Conservation (phyloP, 1,284 basidiomycete genomes). For the Sporisorium graminicola region DNA sequence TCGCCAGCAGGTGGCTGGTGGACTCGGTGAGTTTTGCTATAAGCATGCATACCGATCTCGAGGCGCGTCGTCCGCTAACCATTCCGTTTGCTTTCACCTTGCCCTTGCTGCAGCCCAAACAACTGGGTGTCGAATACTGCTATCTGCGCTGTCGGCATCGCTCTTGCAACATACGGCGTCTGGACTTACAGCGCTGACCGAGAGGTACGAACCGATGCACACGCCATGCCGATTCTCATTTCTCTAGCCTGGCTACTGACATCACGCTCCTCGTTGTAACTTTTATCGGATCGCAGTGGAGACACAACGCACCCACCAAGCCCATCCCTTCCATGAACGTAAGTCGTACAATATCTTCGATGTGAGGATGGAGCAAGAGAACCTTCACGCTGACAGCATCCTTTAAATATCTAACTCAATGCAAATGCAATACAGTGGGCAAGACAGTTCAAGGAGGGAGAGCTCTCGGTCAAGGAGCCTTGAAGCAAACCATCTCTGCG, state of each 20-base stretch:
- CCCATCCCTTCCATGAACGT: constrained; percentile 64
- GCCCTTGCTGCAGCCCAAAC: constrained; percentile 67
- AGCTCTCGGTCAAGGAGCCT: constrained; percentile 64
- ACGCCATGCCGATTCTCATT: neutral
- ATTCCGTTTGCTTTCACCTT: neutral
- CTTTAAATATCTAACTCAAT: neutral
- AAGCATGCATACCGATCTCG: neutral
- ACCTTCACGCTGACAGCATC: constrained; percentile 7
- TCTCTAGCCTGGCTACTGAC: neutral
- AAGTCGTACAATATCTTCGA: constrained; percentile 10
- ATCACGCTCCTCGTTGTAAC: neutral
- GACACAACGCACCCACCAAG: constrained; percentile 64
- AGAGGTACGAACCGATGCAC: constrained; percentile 71
- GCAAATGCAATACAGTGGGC: constrained; percentile 55
- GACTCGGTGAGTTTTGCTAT: constrained; percentile 68
- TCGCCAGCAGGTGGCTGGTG: constrained; percentile 75
- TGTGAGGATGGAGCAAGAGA: neutral
- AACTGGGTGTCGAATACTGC: constrained; percentile 74
- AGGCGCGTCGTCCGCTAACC: neutral
- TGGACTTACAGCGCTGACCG: constrained; percentile 73
- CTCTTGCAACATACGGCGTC: constrained; percentile 71
- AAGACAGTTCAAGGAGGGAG: constrained; percentile 67
- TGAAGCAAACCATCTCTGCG: constrained; percentile 8
- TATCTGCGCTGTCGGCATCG: constrained; percentile 72
- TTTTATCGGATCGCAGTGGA: constrained; percentile 48